Base-by-base conservation (phyloP, 2,329 filamentous ascomycete genomes). In the Xylaria sp. region DNA sequence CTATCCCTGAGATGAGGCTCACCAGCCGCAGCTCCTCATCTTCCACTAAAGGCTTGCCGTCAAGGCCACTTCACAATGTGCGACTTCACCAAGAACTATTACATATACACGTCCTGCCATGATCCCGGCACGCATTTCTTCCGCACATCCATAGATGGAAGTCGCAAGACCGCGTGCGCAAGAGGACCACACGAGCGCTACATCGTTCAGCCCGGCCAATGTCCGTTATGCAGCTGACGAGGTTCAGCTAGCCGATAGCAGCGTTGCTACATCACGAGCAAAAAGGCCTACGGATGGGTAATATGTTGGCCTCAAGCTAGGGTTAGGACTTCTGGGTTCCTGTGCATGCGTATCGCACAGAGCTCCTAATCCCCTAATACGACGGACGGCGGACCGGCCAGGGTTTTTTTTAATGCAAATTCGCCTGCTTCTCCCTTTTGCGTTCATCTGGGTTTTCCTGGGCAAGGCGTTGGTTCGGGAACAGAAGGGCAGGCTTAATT, bases 1-100 rank as follows among this genome's bases (percentile, higher is more conserved):
- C 42, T 27, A 50, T 50, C 27, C 34, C n/a, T 34, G 39, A 55
- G 32, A 48, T 45, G 58, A 63, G 51, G 58, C 64, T 71, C 64
- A 71, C 51, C 32, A 65, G 27, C 50, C 27, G 42, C 48, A 62
- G 60, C 45, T 53, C 19, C 32, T 39, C 14, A 19, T 34, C 24
- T 32, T 32, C 50, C 14, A 24, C 34, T 36, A 36, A 36, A 36
- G 7, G 61, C 50, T 12, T 61, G 8, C 19, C 56, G 32, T 56
- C 57, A 39, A 42, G 1, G 47, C 47, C 36, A 12, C 42, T 36
- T 61, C 56, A 66, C 69, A 67, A 88, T 89, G 86, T 89, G 86
- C 77, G 84, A 88, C 78, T 92, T 90, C 76, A 91, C 89, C 75
- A 92, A 91, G 75, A 92, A 92, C 80, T 93, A 90, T 79, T 93